A percentile compares a stretch with the other conserved stretches of the same genome.
These are phyloP conservation scores for Beauveria medogensis DNA, from an alignment of 2,329 filamentous ascomycete species.

Conservation along the genomic window DNA sequence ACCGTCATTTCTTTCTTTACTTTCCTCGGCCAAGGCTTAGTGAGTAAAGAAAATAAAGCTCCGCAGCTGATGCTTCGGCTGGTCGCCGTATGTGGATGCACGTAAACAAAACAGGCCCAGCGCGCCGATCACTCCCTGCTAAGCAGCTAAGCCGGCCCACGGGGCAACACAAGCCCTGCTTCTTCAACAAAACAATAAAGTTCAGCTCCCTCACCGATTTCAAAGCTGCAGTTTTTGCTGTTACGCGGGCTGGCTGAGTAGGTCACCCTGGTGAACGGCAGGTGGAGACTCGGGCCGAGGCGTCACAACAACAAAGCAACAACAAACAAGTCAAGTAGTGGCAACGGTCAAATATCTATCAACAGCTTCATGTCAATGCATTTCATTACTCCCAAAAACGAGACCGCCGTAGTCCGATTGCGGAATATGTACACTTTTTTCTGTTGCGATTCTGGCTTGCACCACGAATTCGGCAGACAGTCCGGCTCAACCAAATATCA, in stretches of 20 bases:
- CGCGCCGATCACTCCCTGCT: not conserved
- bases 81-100: not conserved
- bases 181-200: not conserved
- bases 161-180: not conserved
- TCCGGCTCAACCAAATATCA: slow-evolving; percentile 13
- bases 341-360: not conserved
- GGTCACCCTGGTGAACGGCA: not conserved
- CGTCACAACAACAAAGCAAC: not conserved
- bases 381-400: slow-evolving; percentile 22
- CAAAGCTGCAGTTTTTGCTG: not conserved
- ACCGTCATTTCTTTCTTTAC: too few relatives aligned
- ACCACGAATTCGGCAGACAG: slow-evolving; percentile 1
- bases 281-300: not conserved
- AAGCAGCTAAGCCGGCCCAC: not conserved
- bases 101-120: not conserved
- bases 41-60: not conserved
- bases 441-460: slow-evolving; percentile 14
- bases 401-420: slow-evolving; percentile 27
- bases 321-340: not conserved
- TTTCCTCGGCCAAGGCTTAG: too few relatives aligned
- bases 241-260: not conserved
- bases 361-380: slow-evolving; percentile 15
- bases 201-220: not conserved
- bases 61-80: not conserved
- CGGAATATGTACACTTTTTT: slow-evolving; percentile 35